Base-by-base conservation (phyloP, 495 filamentous ascomycete species). In the Tuber borchii region DNA sequence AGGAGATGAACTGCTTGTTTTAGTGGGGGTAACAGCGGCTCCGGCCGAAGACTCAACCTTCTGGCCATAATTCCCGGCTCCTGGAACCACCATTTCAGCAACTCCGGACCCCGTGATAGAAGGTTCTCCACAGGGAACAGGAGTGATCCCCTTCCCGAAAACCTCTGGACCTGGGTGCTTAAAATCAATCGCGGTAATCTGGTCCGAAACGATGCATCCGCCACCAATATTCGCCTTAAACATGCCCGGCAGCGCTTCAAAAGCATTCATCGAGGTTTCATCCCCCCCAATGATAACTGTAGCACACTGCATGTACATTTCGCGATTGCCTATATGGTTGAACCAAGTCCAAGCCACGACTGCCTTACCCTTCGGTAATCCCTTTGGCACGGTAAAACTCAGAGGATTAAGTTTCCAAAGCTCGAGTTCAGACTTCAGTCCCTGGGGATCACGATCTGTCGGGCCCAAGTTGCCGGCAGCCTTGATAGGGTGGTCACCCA, bases 261-360 rank as follows among this genome's bases (percentile, higher is more conserved):
- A 70, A 7, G n/a, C 72, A 8, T 73, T 72, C 14, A 75, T 76
- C 5, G 78, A 79, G 43, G 83, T 84, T 39, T 85, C 78, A 69
- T 87, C 88, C 2, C 87, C 87, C 0, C 56, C 56, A 39, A 86
- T 86, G 0, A 85, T 85, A 76, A 96, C 88, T 9, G 86, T 89
- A 69, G 94, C 86, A 77, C 93, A 97, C 87, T 94, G 93, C 93
- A 95, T 95, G 86, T 96, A 97, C 88, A 95, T 93, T 83, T 97
- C 93, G 26, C 92, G 88, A 84, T 93, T 93, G 69, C 93, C 93
- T 71, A 93, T 84, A 79, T 90, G 90, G 88, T 97, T 97, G 86
- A 95, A 90, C 94, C 94, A 97, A 2, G 92, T 71, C 89, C 92
- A 96, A 19, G 91, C 91, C 46, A 97, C 85, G 2, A 89, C 89